Evolutionary conservation across 148 eudicot genomes (phyloP).

Genomic region (Rhododendron williamsianum): DNA sequence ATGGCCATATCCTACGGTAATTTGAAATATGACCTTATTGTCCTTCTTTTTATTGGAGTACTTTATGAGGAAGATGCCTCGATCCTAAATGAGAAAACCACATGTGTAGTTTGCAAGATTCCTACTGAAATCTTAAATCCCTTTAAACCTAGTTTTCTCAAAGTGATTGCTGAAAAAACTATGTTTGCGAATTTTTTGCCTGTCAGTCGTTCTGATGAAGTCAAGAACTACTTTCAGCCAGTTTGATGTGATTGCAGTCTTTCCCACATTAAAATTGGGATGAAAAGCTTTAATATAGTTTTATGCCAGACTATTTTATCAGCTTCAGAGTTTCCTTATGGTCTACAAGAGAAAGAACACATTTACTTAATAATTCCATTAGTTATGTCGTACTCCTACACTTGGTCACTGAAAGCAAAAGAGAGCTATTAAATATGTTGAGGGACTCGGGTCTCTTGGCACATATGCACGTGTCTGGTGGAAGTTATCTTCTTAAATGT

Average conservation of each 20-base stretch:
- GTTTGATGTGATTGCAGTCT: background rate
- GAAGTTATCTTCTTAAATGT: background rate
- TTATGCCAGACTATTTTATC: background rate
- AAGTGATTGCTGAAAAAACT: background rate
- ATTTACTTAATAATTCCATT: background rate
- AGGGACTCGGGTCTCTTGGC: background rate
- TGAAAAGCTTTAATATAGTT: background rate
- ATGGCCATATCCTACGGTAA: conserved; percentile 59
- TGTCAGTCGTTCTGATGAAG: background rate
- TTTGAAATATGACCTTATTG: background rate
- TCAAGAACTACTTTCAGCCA: background rate
- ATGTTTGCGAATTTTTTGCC: background rate
- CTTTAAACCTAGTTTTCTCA: background rate
- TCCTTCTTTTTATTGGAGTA: background rate
- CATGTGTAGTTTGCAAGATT: background rate
- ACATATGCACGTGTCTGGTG: background rate
- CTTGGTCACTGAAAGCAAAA: background rate
- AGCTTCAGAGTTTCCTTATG: background rate
- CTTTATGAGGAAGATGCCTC: background rate
- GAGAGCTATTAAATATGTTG: background rate
- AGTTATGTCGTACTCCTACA: background rate
- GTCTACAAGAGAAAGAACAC: background rate
- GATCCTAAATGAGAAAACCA: background rate
- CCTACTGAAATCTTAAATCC: background rate
- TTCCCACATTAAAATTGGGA: background rate